Conservation (phyloP, 2,329 filamentous ascomycete species). For the Plectosphaerella sp. region DNA sequence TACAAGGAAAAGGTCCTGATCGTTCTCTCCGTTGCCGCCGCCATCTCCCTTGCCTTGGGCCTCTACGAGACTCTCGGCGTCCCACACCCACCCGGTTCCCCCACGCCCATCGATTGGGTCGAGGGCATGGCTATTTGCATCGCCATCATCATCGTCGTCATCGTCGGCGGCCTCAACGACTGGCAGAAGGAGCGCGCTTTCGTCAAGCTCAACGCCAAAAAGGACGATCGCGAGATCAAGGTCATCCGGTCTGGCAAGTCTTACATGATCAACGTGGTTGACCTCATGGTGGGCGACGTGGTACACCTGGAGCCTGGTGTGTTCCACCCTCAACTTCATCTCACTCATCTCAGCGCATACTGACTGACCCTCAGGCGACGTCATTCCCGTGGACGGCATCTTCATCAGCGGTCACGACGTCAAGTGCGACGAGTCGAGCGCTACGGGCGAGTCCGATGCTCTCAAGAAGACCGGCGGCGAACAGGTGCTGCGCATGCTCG, state of each 20-base stretch:
- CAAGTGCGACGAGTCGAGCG: constrained; percentile 68
- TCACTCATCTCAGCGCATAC: not conserved
- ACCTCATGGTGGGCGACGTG: constrained; percentile 57
- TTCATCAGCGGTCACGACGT: constrained; percentile 52
- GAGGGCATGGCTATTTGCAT: constrained; percentile 52
- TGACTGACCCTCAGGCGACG: constrained; percentile 44
- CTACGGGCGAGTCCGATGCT: constrained; percentile 68
- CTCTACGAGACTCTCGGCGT: constrained; percentile 61
- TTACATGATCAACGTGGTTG: constrained; percentile 49
- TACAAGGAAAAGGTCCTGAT: constrained; percentile 68
- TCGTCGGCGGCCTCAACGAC: constrained; percentile 49
- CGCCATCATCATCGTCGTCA: constrained; percentile 48
- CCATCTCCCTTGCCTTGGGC: constrained; percentile 61
- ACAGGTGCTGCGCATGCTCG: constrained; percentile 19
- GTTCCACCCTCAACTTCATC: constrained; percentile 21
- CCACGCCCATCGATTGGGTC: constrained; percentile 44
- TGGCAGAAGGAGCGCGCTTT: constrained; percentile 54
- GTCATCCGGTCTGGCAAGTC: constrained; percentile 52
- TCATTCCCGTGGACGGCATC: constrained; percentile 66
- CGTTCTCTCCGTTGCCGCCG: constrained; percentile 59
- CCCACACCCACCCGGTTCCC: constrained; percentile 33
- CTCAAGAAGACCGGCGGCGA: constrained; percentile 49
- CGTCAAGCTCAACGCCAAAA: constrained; percentile 43
- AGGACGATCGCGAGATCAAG: constrained; percentile 51
- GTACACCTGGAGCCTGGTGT: constrained; percentile 47